Base-by-base conservation (phyloP, 2,329 filamentous ascomycete genomes). In the Penicillium olsonii region DNA sequence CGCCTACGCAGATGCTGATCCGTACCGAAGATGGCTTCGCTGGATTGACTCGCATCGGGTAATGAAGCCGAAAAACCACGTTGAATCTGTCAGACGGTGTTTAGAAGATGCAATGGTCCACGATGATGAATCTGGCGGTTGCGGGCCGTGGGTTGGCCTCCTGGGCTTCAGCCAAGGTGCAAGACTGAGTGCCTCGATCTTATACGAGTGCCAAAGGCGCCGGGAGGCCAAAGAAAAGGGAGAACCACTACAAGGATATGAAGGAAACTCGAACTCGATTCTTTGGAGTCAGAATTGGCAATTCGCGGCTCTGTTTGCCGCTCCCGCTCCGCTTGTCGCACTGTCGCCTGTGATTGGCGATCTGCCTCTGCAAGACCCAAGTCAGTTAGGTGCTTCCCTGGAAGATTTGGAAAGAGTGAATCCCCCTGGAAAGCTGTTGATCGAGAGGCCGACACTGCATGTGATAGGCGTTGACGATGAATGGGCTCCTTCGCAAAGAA, bases 101-200 rank as follows among this genome's bases (percentile, higher is more conserved):
- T 31, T 52, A 8, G 26, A 22, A 22, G 46, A 84, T 84, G 76
- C 71, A 12, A 39, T 39, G 37, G 12, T 7, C 7, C 70, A 66
- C 7, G 81, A 85, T 60, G 70, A 79, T 56, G 48, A 49, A 15
- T 53, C 46, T 12, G 77, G 77, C 15, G 82, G 75, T 3, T 76
- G 70, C 0, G 84, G 84, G 0, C 70, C 75, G 14, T 85, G 81
- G 77, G 79, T 84, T 15, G 84, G 74, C 0, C 56, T 87, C 15
- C 61, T 87, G 45, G 84, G 84, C 1, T 87, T 87, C 66, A 85
- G 82, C 44, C 84, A 87, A 64, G 84, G 84, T 33, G 83, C 82
- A 19, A 85, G 83, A 68, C 62, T 86, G 6, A 78, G 77, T 1
- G 80, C 79, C 3, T 84, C 81, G 53, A 45, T 87, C 54, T 70